These are phyloP conservation scores for Juglanconis sp. DNA, from an alignment of 2,329 filamentous ascomycete species.

Conservation along the genomic window DNA sequence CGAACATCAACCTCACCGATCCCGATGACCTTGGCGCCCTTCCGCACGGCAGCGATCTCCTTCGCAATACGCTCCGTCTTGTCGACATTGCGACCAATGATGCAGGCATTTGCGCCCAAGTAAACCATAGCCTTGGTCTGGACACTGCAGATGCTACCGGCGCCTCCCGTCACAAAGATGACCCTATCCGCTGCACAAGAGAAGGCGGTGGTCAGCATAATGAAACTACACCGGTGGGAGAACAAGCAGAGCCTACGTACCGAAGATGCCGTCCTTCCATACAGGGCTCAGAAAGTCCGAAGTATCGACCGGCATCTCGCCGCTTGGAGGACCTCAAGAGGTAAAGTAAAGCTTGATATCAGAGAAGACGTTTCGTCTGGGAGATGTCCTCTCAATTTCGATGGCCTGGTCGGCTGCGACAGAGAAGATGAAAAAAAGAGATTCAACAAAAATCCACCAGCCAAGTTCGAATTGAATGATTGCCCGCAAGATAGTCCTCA, in stretches of 20 bases:
- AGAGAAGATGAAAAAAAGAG: constrained; percentile 13
- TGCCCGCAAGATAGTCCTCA: neutral
- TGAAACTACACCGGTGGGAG: neutral
- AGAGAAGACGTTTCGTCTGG: neutral
- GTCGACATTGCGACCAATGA: constrained; percentile 82
- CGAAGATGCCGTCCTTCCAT: constrained; percentile 86
- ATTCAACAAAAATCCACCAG: constrained; percentile 2
- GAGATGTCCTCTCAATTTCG: neutral
- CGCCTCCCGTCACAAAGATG: constrained; percentile 91
- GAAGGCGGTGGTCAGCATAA: neutral
- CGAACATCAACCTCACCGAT: constrained; percentile 80
- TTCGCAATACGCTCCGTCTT: constrained; percentile 81
- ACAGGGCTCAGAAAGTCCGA: constrained; percentile 76
- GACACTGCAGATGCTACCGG: constrained; percentile 88
- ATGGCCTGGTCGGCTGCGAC: constrained; percentile 9
- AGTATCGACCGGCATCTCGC: constrained; percentile 17
- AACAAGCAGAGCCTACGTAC: constrained; percentile 41
- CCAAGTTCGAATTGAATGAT: neutral
- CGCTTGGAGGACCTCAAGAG: neutral
- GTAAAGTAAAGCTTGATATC: neutral
- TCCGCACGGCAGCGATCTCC: constrained; percentile 76
- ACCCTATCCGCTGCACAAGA: constrained; percentile 69
- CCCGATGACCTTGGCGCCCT: constrained; percentile 80
- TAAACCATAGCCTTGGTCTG: constrained; percentile 90
- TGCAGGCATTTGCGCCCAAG: constrained; percentile 89